phyloP scores from a whole-genome alignment of 1,284 basidiomycete species.

The Ceratobasidium sp. region DNA sequence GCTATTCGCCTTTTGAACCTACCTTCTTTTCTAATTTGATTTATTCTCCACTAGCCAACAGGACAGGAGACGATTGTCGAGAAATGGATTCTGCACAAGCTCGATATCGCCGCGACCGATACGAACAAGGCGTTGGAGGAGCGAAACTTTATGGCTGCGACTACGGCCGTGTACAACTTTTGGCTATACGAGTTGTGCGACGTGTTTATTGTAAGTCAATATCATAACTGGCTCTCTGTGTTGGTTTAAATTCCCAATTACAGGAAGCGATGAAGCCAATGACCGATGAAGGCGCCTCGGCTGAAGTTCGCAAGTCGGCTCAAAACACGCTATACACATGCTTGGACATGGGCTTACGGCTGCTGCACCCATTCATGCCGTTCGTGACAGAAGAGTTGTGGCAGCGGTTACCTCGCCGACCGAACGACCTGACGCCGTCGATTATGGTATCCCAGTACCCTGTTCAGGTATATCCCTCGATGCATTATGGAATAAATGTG shows the following conservation, averaged over 20 bases:
- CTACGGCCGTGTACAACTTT: constrained; percentile 87
- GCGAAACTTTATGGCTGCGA: constrained; percentile 93
- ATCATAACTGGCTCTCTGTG: background rate
- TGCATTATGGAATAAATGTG: too few species aligned
- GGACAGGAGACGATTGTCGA: constrained; percentile 93
- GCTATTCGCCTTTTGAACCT: background rate
- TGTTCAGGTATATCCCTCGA: constrained; percentile 71
- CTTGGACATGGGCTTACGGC: constrained; percentile 86
- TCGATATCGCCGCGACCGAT: constrained; percentile 81
- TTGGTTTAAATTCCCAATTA: constrained; percentile 30
- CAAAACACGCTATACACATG: constrained; percentile 97
- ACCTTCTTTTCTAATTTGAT: background rate
- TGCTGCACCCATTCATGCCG: constrained; percentile 99
- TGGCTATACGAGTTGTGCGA: constrained; percentile 99
- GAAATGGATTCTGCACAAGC: constrained; percentile 94
- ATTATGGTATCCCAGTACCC: constrained; percentile 93
- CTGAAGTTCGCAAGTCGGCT: constrained; percentile 76
- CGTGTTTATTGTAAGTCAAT: constrained; percentile 87
- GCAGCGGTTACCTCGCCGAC: constrained; percentile 91
- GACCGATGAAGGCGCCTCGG: constrained; percentile 77
- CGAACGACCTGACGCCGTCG: constrained; percentile 80
- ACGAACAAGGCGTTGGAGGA: constrained; percentile 79
- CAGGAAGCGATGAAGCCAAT: constrained; percentile 98
- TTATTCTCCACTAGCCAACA: constrained; percentile 65
- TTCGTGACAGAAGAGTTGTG: constrained; percentile 99